Evolutionary conservation across 352 stramenopile genomes (phyloP).

Genomic region (Phytophthora pistaciae): DNA sequence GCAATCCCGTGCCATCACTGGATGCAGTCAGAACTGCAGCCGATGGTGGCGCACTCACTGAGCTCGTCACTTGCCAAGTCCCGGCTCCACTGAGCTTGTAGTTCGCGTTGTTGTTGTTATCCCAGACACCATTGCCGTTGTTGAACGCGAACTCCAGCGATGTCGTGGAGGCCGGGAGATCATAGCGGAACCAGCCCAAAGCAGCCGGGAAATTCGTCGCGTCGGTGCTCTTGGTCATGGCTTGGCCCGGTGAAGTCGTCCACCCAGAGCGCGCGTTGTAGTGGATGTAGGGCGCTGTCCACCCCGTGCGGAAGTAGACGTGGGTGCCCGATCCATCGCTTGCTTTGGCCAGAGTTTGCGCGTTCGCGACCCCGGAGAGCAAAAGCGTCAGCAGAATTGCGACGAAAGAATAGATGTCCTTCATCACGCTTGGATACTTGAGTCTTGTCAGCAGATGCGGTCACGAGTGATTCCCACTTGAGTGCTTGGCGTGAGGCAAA

Average conservation of each 20-base stretch:
- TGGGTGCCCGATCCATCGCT: slow-evolving; percentile 51
- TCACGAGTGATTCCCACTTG: background rate
- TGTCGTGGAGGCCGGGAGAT: slow-evolving; percentile 20
- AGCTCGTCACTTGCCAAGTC: slow-evolving; percentile 38
- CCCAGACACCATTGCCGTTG: slow-evolving; percentile 33
- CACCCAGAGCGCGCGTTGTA: slow-evolving; percentile 52
- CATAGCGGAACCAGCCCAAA: slow-evolving; percentile 38
- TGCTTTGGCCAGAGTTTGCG: slow-evolving; percentile 46
- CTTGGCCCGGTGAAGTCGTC: slow-evolving; percentile 41
- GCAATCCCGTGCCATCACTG: slow-evolving; percentile 44
- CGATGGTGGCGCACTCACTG: slow-evolving; percentile 21
- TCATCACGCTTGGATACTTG: slow-evolving; percentile 2
- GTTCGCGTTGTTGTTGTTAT: slow-evolving; percentile 38
- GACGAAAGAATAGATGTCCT: background rate
- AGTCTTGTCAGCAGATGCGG: background rate
- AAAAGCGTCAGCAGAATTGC: slow-evolving; percentile 17
- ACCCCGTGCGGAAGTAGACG: slow-evolving; percentile 59
- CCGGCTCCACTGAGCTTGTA: slow-evolving; percentile 36
- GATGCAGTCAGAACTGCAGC: slow-evolving; percentile 30
- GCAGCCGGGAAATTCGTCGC: slow-evolving; percentile 29
- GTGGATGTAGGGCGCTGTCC: slow-evolving; percentile 56
- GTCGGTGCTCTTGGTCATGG: slow-evolving; percentile 34
- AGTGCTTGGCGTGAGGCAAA: slow-evolving; percentile 19
- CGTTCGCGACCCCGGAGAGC: slow-evolving; percentile 18
- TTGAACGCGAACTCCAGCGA: slow-evolving; percentile 41